Evolutionary conservation across 257 asterid genomes (phyloP).

Genomic region (Henckelia pumila): DNA sequence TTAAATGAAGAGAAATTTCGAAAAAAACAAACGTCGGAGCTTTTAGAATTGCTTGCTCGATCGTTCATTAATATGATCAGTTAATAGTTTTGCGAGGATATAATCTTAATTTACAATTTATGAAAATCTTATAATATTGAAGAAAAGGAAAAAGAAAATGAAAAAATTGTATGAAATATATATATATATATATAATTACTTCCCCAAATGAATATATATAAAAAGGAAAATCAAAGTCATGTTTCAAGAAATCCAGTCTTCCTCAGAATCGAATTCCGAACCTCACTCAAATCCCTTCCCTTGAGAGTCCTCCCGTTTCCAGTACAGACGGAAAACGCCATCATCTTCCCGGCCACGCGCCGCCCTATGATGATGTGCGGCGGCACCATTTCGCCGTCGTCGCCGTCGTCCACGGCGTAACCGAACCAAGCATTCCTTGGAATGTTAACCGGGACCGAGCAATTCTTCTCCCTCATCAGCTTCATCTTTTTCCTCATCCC

Average conservation of each 20-base stretch:
- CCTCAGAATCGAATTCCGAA: conserved; percentile 64
- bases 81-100: background rate
- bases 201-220: no score
- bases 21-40: background rate
- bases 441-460: conserved; percentile 52
- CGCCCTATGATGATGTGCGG: conserved; percentile 70
- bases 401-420: conserved; percentile 28
- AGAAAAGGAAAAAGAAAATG: background rate
- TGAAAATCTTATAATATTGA: no score
- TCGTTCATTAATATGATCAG: background rate
- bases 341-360: conserved; percentile 65
- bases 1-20: background rate
- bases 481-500: conserved; percentile 34
- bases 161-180: background rate
- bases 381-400: conserved; percentile 62
- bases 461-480: conserved; percentile 22
- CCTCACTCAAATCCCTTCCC: conserved; percentile 72
- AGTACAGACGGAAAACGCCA: conserved; percentile 69
- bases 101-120: no score
- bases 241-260: conserved; percentile 85
- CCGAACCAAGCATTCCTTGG: conserved; percentile 47
- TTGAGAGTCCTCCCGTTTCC: conserved; percentile 75
- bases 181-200: no score
- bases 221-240: conserved; percentile 23
- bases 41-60: background rate